Base-by-base conservation (phyloP, 257 asterid genomes). In the Solanum corneliomulleri region DNA sequence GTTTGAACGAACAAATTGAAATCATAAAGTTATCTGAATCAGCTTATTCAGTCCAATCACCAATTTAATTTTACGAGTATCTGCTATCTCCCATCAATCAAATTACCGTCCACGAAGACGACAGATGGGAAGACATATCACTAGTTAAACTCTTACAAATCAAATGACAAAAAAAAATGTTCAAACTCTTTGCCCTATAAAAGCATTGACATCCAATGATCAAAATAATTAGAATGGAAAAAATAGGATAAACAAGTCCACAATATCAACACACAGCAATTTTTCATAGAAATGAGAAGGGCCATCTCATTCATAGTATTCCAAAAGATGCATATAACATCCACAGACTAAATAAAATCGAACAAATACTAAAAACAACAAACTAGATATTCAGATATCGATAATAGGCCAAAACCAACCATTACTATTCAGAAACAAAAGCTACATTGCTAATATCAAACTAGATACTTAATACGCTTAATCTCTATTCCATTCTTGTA, bases 51-150 rank as follows among this genome's bases (percentile, higher is more conserved):
- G 9, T 52, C 21, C n/a, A 56, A 52, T 23, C n/a, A 52, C 23
- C 62, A 6, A 52, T 52, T 4, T 56, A 56, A 56, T 0, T 0
- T 20, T 56, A 56, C 0, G 64, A 56, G 64, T 56, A 56, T 5
- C 0, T 20, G 64, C 12, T 20, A 56, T 20, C 66, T 56, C 66
- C 5, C 12, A 56, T n/a, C 11, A 20, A 20, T 0, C 12, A 58
- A 8, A 58, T 62, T n/a, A 0, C 33, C n/a, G 15, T 23, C 31
- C 31, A 0, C 1, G 0, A 62, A 62, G 31, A 23, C 6, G 0
- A 12, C 21, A 27, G 7, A 52, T 16, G 21, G 16, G 5, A 68
- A 68, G 41, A 69, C 8, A 14, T 7, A 27, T 0, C 23, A 13
- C 39, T 69, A 0, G 39, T 68, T 68, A 21, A 27, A 68, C 39